Conservation (phyloP, 1,139 yeast species). For the Meyerozyma carpophila region DNA sequence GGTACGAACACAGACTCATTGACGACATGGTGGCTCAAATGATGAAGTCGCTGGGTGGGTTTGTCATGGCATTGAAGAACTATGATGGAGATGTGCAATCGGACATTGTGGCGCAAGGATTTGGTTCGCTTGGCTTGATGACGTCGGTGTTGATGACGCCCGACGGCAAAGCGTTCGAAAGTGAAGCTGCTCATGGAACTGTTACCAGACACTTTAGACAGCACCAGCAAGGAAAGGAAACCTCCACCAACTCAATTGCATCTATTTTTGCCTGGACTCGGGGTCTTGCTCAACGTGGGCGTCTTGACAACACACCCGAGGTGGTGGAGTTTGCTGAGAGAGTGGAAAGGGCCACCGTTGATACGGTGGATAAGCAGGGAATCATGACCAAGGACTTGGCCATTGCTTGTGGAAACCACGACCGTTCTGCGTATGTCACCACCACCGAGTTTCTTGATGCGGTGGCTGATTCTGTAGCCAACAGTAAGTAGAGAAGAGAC, state of each 20-base stretch:
- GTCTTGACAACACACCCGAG: constrained; percentile 64
- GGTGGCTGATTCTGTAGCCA: constrained; percentile 40
- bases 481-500: background rate
- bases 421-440: constrained; percentile 62
- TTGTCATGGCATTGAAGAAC: constrained; percentile 76
- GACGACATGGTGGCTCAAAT: constrained; percentile 90
- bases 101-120: constrained; percentile 83
- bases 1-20: constrained; percentile 78
- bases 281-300: constrained; percentile 78
- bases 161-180: constrained; percentile 77
- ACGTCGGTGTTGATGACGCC: constrained; percentile 82
- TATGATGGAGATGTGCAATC: constrained; percentile 86
- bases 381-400: constrained; percentile 84
- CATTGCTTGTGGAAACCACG: constrained; percentile 62
- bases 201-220: constrained; percentile 84
- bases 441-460: constrained; percentile 74
- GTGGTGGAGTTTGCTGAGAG: constrained; percentile 62
- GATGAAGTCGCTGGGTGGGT: constrained; percentile 82
- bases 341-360: constrained; percentile 64
- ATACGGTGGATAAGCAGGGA: constrained; percentile 68
- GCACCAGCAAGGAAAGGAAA: constrained; percentile 78
- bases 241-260: constrained; percentile 81
- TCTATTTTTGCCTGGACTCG: constrained; percentile 86
- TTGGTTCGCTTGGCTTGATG: constrained; percentile 80
- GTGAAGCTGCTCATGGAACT: constrained; percentile 86